Evolutionary conservation across 2,329 filamentous ascomycete species (phyloP), one percentile per base, ranked within the genome.

Genomic region (Sporothrix luriei): DNA sequence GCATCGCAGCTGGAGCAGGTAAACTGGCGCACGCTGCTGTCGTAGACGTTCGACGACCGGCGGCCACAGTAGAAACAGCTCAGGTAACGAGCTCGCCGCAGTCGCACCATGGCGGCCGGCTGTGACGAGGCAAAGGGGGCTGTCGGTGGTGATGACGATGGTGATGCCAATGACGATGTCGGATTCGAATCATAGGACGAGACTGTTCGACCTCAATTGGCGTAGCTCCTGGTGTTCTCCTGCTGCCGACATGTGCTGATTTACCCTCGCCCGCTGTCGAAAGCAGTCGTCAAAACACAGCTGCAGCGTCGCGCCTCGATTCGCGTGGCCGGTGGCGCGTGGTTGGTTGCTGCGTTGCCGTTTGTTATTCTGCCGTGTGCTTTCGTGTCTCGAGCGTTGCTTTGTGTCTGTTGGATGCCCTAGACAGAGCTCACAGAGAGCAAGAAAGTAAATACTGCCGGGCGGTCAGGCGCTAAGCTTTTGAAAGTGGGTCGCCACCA

Each of bases 61-160:
- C 84, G 84, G 74, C 91, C 90, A 79, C 94, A 97, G 79, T 94
- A 96, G 82, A 96, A 94, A 84, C 93, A 97, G 73, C 81, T 82
- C 74, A 94, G 78, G 72, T 81, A 80, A 72, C 79, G 81, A 59
- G 77, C 74, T 68, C 78, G 77, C 72, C 80, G 75, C 70, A 84
- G 75, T 68, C 80, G 80, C 70, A 80, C 78, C 84, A 86, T 85
- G 61, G 71, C 61, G 29, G 40, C 55, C 66, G 29, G 68, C 40
- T 59, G 24, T 66, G 61, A 14, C n/a, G 43, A 4, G 11, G 14
- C 16, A 57, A 49, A n/a, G 54, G 33, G 19, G n/a, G n/a, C n/a
- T n/a, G n/a, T n/a, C n/a, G n/a, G n/a, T n/a, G n/a, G n/a, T n/a
- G n/a, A n/a, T n/a, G n/a, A n/a, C n/a, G n/a, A n/a, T n/a, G n/a